Conservation (phyloP, 73 alveolate species). For the Stentor coeruleus region DNA sequence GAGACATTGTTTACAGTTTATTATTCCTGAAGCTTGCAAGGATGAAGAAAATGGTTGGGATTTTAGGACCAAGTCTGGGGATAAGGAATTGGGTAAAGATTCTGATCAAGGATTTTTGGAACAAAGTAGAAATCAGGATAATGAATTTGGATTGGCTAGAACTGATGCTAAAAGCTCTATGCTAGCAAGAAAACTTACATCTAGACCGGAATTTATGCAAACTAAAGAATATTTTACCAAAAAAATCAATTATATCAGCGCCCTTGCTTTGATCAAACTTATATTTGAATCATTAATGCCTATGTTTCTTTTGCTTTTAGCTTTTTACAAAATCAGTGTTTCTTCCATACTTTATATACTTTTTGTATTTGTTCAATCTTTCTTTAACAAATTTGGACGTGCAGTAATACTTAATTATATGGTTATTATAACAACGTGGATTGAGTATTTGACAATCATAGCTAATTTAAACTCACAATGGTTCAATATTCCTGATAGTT, state of each 20-base stretch:
- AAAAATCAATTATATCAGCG: not conserved
- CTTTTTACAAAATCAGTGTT: not conserved
- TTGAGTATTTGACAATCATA: too few species aligned
- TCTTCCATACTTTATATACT: not conserved
- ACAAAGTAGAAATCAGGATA: not conserved
- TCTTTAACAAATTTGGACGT: not conserved
- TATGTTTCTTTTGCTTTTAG: not conserved
- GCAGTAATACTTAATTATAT: not conserved
- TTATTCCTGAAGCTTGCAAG: not conserved
- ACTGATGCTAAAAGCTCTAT: not conserved
- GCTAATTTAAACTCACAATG: not conserved
- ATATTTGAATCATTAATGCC: conserved; percentile 5
- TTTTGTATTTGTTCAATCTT: not conserved
- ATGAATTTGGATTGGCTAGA: not conserved
- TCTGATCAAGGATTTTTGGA: not conserved
- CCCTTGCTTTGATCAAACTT: not conserved
- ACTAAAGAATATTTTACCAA: not conserved
- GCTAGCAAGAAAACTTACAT: not conserved
- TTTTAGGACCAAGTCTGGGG: too few species aligned
- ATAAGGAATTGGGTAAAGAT: too few species aligned
- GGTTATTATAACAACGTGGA: not conserved
- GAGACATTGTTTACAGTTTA: conserved; percentile 13
- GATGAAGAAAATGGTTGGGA: not conserved
- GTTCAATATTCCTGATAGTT: not conserved
- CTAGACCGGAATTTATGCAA: not conserved